Percentiles rank a stretch among this genome's conserved stretches.
Conservation (phyloP, 805 yeast genomes). For the Lachancea fermentati region DNA sequence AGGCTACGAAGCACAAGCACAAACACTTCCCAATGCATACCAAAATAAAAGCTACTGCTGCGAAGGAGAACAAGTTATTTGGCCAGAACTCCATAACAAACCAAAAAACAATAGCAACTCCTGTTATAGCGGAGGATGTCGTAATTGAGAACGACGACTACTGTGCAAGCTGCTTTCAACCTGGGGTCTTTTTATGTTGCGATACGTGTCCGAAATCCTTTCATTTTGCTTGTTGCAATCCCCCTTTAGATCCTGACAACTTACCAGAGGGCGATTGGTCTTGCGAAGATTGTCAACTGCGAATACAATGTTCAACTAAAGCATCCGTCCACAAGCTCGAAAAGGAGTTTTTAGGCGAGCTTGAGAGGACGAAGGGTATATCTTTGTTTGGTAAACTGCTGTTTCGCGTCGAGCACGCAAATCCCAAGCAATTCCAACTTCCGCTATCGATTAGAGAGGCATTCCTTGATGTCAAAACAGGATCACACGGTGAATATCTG, state of each 20-base stretch:
- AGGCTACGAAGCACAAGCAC: neutral
- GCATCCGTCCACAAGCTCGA: conserved; percentile 20
- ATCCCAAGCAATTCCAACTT: conserved; percentile 61
- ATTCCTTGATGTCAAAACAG: conserved; percentile 67
- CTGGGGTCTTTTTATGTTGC: conserved; percentile 89
- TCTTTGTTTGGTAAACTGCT: conserved; percentile 52
- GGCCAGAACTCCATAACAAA: conserved; percentile 33
- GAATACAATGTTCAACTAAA: conserved; percentile 30
- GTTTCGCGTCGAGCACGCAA: conserved; percentile 49
- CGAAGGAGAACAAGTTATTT: conserved; percentile 37
- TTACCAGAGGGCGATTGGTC: conserved; percentile 89
- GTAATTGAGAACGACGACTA: conserved; percentile 67
- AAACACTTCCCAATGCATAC: conserved; percentile 12
- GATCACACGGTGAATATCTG: conserved; percentile 65
- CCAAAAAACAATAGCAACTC: conserved; percentile 23
- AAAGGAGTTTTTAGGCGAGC: conserved; percentile 15
- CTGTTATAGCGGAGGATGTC: conserved; percentile 28
- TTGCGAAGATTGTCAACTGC: conserved; percentile 67
- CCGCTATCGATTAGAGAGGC: conserved; percentile 66
- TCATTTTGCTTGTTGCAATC: conserved; percentile 87
- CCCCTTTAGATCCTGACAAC: conserved; percentile 70
- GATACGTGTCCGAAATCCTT: conserved; percentile 90
- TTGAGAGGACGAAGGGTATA: conserved; percentile 10
- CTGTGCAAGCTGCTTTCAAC: conserved; percentile 84
- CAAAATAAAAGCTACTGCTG: conserved; percentile 16